phyloP scores from a whole-genome alignment of 441 rosid genomes.

The Rhodomyrtus psidioides region DNA sequence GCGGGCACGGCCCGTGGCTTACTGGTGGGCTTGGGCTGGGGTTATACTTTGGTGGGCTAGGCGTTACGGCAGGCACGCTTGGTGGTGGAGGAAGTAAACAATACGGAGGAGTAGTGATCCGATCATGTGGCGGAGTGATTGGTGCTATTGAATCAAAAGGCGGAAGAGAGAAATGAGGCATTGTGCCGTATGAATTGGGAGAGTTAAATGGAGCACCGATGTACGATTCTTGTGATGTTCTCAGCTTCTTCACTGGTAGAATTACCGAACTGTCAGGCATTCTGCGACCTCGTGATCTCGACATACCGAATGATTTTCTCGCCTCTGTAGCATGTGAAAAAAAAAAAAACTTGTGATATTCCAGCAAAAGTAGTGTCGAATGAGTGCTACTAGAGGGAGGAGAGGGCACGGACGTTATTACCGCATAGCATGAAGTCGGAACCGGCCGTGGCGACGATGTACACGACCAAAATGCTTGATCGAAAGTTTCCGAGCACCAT shows the following conservation, averaged over 20 bases:
- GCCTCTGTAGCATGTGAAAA: not conserved
- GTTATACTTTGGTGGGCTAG: conserved; percentile 4
- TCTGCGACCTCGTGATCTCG: no score
- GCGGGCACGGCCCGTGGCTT: not conserved
- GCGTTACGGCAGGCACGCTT: not conserved
- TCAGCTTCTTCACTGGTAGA: not conserved
- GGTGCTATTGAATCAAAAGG: conserved; percentile 25
- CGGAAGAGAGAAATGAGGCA: conserved; percentile 23
- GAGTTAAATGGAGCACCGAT: not conserved
- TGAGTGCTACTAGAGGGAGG: not conserved
- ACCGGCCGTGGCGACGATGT: not conserved
- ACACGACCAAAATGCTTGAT: not conserved
- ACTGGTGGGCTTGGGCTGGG: not conserved
- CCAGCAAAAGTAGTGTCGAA: not conserved
- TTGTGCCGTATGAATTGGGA: conserved; percentile 4
- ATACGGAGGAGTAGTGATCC: conserved; percentile 4
- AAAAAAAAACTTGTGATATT: not conserved
- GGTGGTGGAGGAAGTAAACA: conserved; percentile 8
- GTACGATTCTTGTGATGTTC: not conserved
- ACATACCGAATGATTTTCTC: not conserved
- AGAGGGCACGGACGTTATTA: not conserved
- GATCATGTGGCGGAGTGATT: not conserved
- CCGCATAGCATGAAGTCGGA: not conserved
- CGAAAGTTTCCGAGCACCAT: not conserved
- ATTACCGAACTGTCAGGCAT: not conserved